A percentile compares a stretch with the other conserved stretches of the same genome.
phyloP scores from a whole-genome alignment of 805 yeast species.

The Metschnikowia continentalis region DNA sequence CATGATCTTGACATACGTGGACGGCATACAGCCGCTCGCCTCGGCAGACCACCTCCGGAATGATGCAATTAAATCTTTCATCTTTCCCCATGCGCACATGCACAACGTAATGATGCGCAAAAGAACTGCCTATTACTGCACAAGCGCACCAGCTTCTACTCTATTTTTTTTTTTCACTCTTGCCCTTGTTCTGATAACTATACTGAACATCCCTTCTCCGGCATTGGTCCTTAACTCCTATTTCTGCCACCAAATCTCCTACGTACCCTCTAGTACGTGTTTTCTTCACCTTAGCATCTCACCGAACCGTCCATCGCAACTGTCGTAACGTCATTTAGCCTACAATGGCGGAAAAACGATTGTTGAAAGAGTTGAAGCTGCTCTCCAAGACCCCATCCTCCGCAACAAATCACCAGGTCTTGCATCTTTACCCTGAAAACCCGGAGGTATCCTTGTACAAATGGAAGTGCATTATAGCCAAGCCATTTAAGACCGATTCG shows the following conservation, averaged over 20 bases:
- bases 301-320: not conserved
- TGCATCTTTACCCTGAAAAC: conserved; percentile 40
- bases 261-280: no score
- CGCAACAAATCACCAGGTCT: conserved; percentile 33
- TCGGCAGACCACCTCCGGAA: not conserved
- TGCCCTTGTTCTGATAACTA: no score
- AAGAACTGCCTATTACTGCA: not conserved
- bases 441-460: conserved; percentile 11
- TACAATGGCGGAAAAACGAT: conserved; percentile 38
- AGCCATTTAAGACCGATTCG: conserved; percentile 36
- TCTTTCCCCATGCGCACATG: conserved; percentile 3
- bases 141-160: not conserved
- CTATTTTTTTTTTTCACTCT: not conserved
- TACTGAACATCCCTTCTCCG: not conserved
- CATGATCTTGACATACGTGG: not conserved
- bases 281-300: not conserved
- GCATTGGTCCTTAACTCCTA: no score
- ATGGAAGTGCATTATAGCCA: conserved; percentile 17
- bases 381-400: conserved; percentile 26
- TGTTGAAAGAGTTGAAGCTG: conserved; percentile 36
- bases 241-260: no score
- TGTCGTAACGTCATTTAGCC: not conserved
- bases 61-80: not conserved
- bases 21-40: not conserved
- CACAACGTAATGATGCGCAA: conserved; percentile 1